These are phyloP conservation scores for Cladosporium oxysporum DNA, from an alignment of 2,329 filamentous ascomycete genomes.

Conservation along the genomic window DNA sequence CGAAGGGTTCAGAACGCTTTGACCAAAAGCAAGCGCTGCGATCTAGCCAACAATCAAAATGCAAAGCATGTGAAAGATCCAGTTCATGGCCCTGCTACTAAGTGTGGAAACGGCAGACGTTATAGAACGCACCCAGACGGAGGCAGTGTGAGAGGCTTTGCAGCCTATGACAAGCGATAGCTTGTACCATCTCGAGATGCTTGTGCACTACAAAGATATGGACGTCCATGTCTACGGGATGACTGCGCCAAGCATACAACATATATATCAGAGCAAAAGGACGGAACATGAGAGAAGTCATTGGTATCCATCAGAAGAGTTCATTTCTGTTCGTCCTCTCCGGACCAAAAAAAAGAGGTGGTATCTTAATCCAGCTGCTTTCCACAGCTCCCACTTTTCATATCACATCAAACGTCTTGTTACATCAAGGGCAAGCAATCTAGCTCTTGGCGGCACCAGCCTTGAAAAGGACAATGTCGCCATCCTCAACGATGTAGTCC, in stretches of 20 bases:
- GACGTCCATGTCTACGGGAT: background rate
- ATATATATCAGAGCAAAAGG: too few species aligned
- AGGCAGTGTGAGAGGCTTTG: too few species aligned
- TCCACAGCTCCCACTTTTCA: constrained; percentile 16
- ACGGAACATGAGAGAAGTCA: background rate
- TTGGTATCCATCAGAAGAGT: constrained; percentile 16
- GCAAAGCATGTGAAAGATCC: too few species aligned
- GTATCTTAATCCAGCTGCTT: constrained; percentile 17
- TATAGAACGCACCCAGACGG: background rate
- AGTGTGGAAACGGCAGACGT: background rate
- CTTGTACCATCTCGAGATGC: background rate
- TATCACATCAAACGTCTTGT: constrained; percentile 19
- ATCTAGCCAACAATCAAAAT: background rate
- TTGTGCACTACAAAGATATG: background rate
- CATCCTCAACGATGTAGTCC: constrained; percentile 88
- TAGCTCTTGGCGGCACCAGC: constrained; percentile 72
- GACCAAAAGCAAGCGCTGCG: background rate
- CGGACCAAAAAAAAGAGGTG: constrained; percentile 10
- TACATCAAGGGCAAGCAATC: constrained; percentile 18
- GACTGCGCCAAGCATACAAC: background rate
- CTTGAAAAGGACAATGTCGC: constrained; percentile 85
- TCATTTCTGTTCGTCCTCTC: constrained; percentile 12
- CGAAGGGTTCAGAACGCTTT: constrained; percentile 36
- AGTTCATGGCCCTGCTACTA: background rate
- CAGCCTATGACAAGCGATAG: background rate